Base-by-base conservation (phyloP, 2,329 filamentous ascomycete genomes). In the Teratosphaeria epicoccoides region DNA sequence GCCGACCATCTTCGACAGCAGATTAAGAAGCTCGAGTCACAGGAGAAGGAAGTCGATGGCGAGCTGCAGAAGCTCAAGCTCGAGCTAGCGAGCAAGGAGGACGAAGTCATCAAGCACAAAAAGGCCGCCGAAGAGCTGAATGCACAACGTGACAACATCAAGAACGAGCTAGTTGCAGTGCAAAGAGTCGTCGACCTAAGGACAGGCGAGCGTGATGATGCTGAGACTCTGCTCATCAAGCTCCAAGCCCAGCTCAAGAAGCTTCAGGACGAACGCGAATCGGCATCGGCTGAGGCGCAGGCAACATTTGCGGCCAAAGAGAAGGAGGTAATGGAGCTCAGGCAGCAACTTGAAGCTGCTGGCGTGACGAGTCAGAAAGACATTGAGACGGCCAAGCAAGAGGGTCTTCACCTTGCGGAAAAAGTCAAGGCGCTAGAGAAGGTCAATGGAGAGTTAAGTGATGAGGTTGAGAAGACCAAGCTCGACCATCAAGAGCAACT, bases 351-450 rank as follows among this genome's bases (percentile, higher is more conserved):
- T n/a, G 33, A 40, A n/a, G 33, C 33, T 40, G 33, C 33, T 17
- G 33, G 33, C n/a, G n/a, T 40, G n/a, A 17, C 33, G 7, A 44
- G 24, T 9, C 49, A 29, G 12, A 33, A 49, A 23, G 46, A 47
- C 12, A 33, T 57, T n/a, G 51, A 51, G 17, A 12, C 24, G 3
- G 50, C 49, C 2, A 47, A 50, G n/a, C 24, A 44, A 11, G 24
- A 45, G 9, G 50, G 52, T 24, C 9, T 48, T n/a, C 50, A 40
- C n/a, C 14, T 40, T 14, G 33, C 33, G 4, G 33, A 40, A 17
- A 40, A 40, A 17, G 33, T 40, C 33, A 40, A 40, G 33, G 33
- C 33, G n/a, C 20, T 40, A 17, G 33, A 40, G 33, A 40, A 40
- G 33, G n/a, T 40, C n/a, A 40, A 40, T 17, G 33, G 33, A 9